Evolutionary conservation across 140 eudicot species (phyloP).

Genomic region (Ambrosia hybrid): DNA sequence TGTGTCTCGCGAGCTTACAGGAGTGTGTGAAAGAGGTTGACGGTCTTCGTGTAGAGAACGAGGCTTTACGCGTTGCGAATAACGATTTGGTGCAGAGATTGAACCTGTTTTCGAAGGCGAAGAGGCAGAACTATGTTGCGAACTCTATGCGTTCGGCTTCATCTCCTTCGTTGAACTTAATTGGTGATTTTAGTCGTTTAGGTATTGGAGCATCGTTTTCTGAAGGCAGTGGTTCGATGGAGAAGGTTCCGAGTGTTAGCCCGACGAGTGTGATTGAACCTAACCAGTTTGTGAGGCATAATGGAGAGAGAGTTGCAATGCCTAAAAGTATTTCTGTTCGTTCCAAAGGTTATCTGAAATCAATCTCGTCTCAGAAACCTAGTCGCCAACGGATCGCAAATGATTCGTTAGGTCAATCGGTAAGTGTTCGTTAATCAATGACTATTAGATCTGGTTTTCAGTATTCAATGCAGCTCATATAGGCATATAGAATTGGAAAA

Average conservation of each 20-base stretch:
- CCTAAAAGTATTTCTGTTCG: conserved; percentile 89
- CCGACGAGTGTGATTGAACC: conserved; percentile 64
- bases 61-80: conserved; percentile 59
- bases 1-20: conserved; percentile 59
- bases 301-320: conserved; percentile 39
- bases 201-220: conserved; percentile 38
- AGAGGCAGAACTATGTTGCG: conserved; percentile 39
- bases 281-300: conserved; percentile 38
- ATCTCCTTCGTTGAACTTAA: conserved; percentile 28
- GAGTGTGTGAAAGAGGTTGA: conserved; percentile 63
- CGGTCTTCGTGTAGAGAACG: conserved; percentile 65
- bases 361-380: conserved; percentile 32
- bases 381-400: conserved; percentile 31
- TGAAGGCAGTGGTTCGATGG: conserved; percentile 21
- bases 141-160: conserved; percentile 35
- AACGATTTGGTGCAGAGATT: conserved; percentile 51
- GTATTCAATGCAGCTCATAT: not conserved
- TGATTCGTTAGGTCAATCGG: conserved; percentile 35
- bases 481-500: not conserved
- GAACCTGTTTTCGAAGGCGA: conserved; percentile 45
- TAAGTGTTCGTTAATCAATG: conserved; percentile 33
- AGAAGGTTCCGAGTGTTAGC: conserved; percentile 41
- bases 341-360: conserved; percentile 60
- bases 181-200: conserved; percentile 44
- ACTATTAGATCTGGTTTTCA: not conserved